Base-by-base conservation (phyloP, 768 basidiomycete genomes). In the Lactifluus pinguis region DNA sequence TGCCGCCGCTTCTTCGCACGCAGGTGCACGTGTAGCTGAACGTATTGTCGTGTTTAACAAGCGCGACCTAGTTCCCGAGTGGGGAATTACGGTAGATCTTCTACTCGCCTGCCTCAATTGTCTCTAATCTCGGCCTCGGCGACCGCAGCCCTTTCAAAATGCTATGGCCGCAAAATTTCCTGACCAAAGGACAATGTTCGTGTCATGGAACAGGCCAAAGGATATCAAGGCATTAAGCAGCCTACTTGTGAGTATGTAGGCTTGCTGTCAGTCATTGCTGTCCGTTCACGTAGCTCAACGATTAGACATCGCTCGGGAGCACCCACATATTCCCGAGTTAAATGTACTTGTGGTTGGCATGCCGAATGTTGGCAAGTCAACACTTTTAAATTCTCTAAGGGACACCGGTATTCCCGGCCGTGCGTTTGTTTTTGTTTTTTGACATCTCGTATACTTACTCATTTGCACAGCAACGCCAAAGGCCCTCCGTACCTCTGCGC, bases 281-380 rank as follows among this genome's bases (percentile, higher is more conserved):
- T 38, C 30, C 39, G 59, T 55, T 62, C 39, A 45, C 34, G 8
- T 45, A 25, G 39, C 34, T 51, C 49, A 57, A 48, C n/a, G 32
- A 38, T 8, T 64, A 92, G 89, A 82, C 67, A 79, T 90, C 66
- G 87, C 89, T 36, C 83, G 82, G 67, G 76, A 77, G 45, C 80
- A 85, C 69, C 83, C 83, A 53, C 81, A 89, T 64, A 79, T 83
- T 50, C 82, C 84, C 67, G 89, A 89, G 70, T 75, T 92, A 66
- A 93, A 94, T 67, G 87, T 98, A 7, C 80, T 98, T 2, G 92
- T 98, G 25, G 86, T 97, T 60, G 97, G 97, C 25, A 98, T 99
- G 95, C 97, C 97, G 17, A 98, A 98, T 72, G 93, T 98, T 50
- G 95, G 95, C 45, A 98, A 99, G 75, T 98, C 95, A 14, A 95